phyloP scores from a whole-genome alignment of 345 rosid genomes.

The Euphorbia peplus region DNA sequence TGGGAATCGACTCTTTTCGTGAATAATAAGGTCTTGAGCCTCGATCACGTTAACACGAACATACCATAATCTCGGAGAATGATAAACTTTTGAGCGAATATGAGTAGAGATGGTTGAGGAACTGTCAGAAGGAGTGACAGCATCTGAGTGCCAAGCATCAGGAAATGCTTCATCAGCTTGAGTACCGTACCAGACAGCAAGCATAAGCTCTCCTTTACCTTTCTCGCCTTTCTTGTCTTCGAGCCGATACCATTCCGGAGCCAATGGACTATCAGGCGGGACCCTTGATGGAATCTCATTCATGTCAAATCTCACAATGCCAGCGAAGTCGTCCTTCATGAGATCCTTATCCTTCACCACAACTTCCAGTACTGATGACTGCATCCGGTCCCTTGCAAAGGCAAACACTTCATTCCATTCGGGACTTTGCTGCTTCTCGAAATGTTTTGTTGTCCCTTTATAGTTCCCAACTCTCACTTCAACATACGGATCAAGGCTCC shows the following conservation, averaged over 20 bases:
- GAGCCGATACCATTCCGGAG: conserved; percentile 33
- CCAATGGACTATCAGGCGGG: conserved; percentile 35
- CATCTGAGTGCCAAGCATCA: conserved; percentile 35
- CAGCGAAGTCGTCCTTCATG: conserved; percentile 29
- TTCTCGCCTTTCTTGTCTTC: conserved; percentile 34
- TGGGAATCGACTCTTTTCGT: conserved; percentile 24
- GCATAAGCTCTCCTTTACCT: conserved; percentile 27
- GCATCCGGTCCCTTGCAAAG: conserved; percentile 31
- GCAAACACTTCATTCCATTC: conserved; percentile 36
- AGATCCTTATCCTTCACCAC: conserved; percentile 30
- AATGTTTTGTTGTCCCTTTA: conserved; percentile 27
- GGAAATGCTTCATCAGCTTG: conserved; percentile 37
- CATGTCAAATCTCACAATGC: conserved; percentile 28
- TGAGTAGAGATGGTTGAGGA: conserved; percentile 14
- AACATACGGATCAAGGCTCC: conserved; percentile 35
- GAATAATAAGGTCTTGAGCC: conserved; percentile 26
- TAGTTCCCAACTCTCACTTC: conserved; percentile 34
- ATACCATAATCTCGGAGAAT: conserved; percentile 33
- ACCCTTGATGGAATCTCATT: conserved; percentile 29
- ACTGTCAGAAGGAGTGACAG: conserved; percentile 20
- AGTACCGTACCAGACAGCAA: conserved; percentile 35
- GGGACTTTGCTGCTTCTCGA: conserved; percentile 27
- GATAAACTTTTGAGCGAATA: conserved; percentile 29
- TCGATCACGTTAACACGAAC: conserved; percentile 31
- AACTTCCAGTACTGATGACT: conserved; percentile 30